Base-by-base conservation (phyloP, 164 flowering plant genomes). In the Nymphaea thermarum region DNA sequence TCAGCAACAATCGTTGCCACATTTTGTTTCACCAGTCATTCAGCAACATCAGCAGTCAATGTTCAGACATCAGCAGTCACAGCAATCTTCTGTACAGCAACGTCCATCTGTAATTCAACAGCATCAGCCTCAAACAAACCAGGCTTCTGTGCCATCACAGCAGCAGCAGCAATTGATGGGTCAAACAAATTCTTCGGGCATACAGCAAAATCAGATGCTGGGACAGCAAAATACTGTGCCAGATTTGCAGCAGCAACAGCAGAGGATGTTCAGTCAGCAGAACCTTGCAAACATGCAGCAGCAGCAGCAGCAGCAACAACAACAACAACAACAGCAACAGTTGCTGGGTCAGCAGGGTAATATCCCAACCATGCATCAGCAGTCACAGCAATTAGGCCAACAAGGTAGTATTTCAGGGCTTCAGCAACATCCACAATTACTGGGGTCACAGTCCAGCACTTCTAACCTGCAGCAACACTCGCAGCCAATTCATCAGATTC, bases 241-340 rank as follows among this genome's bases (percentile, higher is more conserved):
- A 3, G 91, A 87, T 43, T 51, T 87, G 79, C 95, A 84, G 70
- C 92, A 84, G 71, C 87, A 81, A 72, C 89, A 85, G 72, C 88
- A 82, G 75, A 77, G 76, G 66, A 74, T 84, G n/a, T 66, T 79
- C 64, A 67, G 75, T 69, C 90, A 81, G 73, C 88, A 86, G 67
- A 79, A 73, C 64, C 43, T 79, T 44, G 60, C 78, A 45, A 75
- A 70, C 67, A 63, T 73, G 69, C 81, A 78, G 71, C 79, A 65
- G 60, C 71, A 67, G 45, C 70, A 67, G 1, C 36, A 25, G 1
- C 36, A 25, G 59, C n/a, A n/a, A n/a, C n/a, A n/a, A n/a, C n/a
- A 82, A 25, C 36, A 25, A 25, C 81, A 78, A 68, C 79, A 65
- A 45, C 71, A 67, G 42, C 70, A 67, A 68, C 82, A 73, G 63